Percentiles rank a stretch among this genome's conserved stretches.
Evolutionary conservation across 441 rosid species (phyloP).

Genomic region (Hypseocharis bilobata): DNA sequence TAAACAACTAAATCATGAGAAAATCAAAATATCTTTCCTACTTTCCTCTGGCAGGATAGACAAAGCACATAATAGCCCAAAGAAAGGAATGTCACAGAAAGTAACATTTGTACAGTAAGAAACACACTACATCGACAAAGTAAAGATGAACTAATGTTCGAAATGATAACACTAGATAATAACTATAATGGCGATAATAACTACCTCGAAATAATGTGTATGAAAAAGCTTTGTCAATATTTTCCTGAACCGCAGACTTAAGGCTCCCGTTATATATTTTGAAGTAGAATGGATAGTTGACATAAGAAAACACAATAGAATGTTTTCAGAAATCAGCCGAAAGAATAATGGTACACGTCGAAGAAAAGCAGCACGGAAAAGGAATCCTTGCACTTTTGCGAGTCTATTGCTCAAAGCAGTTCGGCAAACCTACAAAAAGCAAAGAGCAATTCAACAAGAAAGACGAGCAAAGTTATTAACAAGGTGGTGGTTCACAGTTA

Average conservation of each 20-base stretch:
- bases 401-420: conserved; percentile 90
- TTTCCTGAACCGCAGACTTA: conserved; percentile 81
- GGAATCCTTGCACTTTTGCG: conserved; percentile 96
- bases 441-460: conserved; percentile 10
- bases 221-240: conserved; percentile 88
- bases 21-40: not conserved
- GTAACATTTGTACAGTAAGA: not conserved
- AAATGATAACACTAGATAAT: not conserved
- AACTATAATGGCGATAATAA: not conserved
- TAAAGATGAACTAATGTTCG: not conserved
- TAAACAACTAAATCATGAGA: not conserved
- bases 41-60: not conserved
- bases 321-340: conserved; percentile 80
- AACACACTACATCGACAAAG: not conserved
- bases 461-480: not conserved
- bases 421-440: conserved; percentile 59
- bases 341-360: conserved; percentile 77
- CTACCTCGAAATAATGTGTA: conserved; percentile 83
- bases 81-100: not conserved
- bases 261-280: conserved; percentile 77
- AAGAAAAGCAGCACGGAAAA: conserved; percentile 94
- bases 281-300: conserved; percentile 80
- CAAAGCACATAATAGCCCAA: not conserved
- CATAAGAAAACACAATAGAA: conserved; percentile 75
- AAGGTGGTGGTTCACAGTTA: not conserved